Percentiles rank a stretch among this genome's conserved stretches.
Conservation (phyloP, 306 rosid species). For the Quercus rubra region DNA sequence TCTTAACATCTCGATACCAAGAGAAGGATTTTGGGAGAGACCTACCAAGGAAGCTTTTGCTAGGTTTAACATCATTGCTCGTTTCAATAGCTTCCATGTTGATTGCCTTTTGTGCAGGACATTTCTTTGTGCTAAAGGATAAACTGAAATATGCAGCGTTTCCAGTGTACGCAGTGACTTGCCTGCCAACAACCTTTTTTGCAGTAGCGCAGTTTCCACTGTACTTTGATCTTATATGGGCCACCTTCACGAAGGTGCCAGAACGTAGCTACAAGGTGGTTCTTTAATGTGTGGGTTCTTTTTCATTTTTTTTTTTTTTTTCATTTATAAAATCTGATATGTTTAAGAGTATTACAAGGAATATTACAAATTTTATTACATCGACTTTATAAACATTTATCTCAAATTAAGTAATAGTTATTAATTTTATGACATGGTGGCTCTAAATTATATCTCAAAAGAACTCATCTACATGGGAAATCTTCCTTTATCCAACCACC, state of each 20-base stretch:
- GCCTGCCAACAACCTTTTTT: constrained; percentile 40
- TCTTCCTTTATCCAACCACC: too few relatives aligned
- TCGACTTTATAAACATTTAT: too few relatives aligned
- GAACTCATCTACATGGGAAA: too few relatives aligned
- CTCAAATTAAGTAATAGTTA: too few relatives aligned
- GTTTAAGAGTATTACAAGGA: too few relatives aligned
- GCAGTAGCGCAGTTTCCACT: constrained; percentile 44
- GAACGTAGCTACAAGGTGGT: constrained; percentile 14
- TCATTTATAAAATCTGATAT: background rate
- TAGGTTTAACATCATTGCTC: constrained; percentile 44
- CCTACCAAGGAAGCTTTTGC: constrained; percentile 39
- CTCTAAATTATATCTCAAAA: too few relatives aligned
- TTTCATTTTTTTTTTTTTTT: background rate
- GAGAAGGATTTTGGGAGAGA: constrained; percentile 30
- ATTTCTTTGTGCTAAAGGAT: constrained; percentile 38
- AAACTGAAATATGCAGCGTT: constrained; percentile 18
- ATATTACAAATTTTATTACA: too few relatives aligned
- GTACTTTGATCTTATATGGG: constrained; percentile 40
- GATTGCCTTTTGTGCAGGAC: constrained; percentile 42
- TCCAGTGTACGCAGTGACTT: constrained; percentile 31
- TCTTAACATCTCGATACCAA: constrained; percentile 40
- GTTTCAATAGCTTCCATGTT: constrained; percentile 45
- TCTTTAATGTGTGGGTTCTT: background rate
- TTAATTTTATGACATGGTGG: too few relatives aligned
- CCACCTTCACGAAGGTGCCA: constrained; percentile 26